Conservation (phyloP, 2,329 filamentous ascomycete genomes). For the Penicillium sclerotigenum region DNA sequence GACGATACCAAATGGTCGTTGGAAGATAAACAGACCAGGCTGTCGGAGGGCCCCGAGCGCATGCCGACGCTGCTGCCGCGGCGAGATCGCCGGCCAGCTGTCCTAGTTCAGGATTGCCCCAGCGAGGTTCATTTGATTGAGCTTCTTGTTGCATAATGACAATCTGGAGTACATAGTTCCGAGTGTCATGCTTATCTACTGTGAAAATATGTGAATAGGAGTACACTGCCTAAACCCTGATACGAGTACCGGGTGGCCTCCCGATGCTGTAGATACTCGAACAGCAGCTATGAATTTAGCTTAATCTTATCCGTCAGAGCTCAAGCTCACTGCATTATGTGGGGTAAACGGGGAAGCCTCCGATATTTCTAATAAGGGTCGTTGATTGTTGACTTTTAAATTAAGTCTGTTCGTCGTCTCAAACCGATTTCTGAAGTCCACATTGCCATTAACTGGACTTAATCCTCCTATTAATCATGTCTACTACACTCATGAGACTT, state of each 20-base stretch:
- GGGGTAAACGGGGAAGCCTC: conserved; percentile 7
- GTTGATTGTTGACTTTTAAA: background rate
- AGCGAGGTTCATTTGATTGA: conserved; percentile 1
- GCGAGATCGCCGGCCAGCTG: conserved; percentile 25
- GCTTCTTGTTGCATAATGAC: conserved; percentile 14
- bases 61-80: conserved; percentile 23
- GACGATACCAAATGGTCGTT: conserved; percentile 39
- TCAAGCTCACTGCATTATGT: background rate
- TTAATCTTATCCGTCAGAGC: background rate
- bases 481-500: conserved; percentile 18
- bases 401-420: background rate
- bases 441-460: background rate
- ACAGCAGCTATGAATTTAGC: background rate
- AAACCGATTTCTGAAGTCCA: background rate
- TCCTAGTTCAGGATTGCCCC: conserved; percentile 8
- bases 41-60: conserved; percentile 19
- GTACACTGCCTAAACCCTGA: background rate
- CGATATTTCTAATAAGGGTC: background rate
- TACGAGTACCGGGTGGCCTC: background rate
- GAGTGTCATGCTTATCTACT: conserved; percentile 4
- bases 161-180: background rate
- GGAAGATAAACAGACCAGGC: conserved; percentile 31
- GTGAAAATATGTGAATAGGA: background rate
- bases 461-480: conserved; percentile 11
- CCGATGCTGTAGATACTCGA: conserved; percentile 2